phyloP scores from a whole-genome alignment of 2,329 filamentous ascomycete genomes.

The Fusarium scirpi region DNA sequence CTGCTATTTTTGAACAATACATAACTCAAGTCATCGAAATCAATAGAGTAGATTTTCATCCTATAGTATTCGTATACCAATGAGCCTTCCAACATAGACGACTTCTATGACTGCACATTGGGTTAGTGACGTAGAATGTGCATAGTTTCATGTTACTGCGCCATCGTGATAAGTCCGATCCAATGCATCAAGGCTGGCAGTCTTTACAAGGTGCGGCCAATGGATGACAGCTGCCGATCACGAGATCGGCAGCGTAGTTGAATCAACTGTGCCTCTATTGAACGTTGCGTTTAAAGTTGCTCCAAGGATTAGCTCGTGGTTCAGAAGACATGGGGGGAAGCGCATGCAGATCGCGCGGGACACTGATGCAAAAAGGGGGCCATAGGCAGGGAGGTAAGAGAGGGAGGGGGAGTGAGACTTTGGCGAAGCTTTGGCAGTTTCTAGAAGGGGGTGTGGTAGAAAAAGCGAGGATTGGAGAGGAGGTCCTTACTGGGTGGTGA shows the following conservation, averaged over 20 bases:
- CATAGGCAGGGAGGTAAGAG: neutral
- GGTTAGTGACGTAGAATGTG: slow-evolving; percentile 5
- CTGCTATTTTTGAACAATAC: too few species aligned
- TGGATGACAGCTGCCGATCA: slow-evolving; percentile 21
- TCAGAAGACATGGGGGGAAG: slow-evolving; percentile 16
- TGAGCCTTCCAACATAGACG: neutral
- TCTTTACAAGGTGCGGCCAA: slow-evolving; percentile 18
- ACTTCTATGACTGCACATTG: neutral
- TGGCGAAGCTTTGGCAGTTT: slow-evolving; percentile 1
- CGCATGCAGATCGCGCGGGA: slow-evolving; percentile 31
- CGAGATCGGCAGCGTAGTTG: slow-evolving; percentile 30
- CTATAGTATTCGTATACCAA: too few species aligned
- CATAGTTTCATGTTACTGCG: neutral
- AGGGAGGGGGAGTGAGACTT: slow-evolving; percentile 21
- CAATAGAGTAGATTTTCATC: too few species aligned
- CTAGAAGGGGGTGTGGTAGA: slow-evolving; percentile 26
- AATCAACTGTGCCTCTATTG: slow-evolving; percentile 16
- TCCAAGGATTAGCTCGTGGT: slow-evolving; percentile 14
- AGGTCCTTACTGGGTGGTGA: slow-evolving; percentile 12
- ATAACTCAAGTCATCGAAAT: too few species aligned
- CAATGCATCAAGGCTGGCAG: slow-evolving; percentile 8
- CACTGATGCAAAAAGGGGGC: slow-evolving; percentile 13
- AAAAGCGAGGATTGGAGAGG: slow-evolving; percentile 13
- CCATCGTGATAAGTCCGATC: slow-evolving; percentile 10
- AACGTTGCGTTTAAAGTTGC: slow-evolving; percentile 14